A percentile compares a stretch with the other conserved stretches of the same genome.
Evolutionary conservation across 2,329 filamentous ascomycete genomes (phyloP).

Genomic region (Bipolaris zeicola): DNA sequence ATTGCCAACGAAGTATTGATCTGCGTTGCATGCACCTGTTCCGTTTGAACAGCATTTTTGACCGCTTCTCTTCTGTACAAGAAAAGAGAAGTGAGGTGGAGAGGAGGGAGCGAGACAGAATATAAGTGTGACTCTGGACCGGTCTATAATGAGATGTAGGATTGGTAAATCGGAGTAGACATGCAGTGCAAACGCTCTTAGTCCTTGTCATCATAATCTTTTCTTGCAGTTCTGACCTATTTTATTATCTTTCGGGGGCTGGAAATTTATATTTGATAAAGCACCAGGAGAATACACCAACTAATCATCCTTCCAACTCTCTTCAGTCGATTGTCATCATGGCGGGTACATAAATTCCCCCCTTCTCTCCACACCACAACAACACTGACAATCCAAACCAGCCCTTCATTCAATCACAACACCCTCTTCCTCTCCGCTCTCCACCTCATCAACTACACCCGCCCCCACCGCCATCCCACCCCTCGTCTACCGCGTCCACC

Average conservation of each 20-base stretch:
- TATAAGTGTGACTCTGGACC: constrained; percentile 3
- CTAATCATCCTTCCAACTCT: background rate
- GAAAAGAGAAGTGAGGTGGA: background rate
- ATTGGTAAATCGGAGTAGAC: background rate
- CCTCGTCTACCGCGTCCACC: constrained; percentile 42
- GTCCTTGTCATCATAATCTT: no score
- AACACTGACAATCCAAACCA: constrained; percentile 1
- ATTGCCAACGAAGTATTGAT: constrained; percentile 6
- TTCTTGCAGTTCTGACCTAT: no score
- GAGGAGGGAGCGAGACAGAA: background rate
- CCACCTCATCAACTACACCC: background rate
- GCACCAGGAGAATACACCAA: background rate
- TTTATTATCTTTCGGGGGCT: background rate
- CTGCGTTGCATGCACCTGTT: constrained; percentile 6
- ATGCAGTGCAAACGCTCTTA: no score
- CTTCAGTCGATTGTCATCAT: constrained; percentile 10
- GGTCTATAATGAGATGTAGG: background rate
- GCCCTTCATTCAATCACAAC: constrained; percentile 16
- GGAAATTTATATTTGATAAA: background rate
- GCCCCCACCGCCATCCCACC: constrained; percentile 33
- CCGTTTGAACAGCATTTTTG: constrained; percentile 18
- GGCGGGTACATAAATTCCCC: constrained; percentile 16
- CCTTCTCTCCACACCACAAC: background rate
- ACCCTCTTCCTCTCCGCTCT: constrained; percentile 1
- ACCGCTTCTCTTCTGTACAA: constrained; percentile 14